Percentiles rank a stretch among this genome's conserved stretches.
Conservation (phyloP, 768 basidiomycete species). For the Amanita polypyramis region DNA sequence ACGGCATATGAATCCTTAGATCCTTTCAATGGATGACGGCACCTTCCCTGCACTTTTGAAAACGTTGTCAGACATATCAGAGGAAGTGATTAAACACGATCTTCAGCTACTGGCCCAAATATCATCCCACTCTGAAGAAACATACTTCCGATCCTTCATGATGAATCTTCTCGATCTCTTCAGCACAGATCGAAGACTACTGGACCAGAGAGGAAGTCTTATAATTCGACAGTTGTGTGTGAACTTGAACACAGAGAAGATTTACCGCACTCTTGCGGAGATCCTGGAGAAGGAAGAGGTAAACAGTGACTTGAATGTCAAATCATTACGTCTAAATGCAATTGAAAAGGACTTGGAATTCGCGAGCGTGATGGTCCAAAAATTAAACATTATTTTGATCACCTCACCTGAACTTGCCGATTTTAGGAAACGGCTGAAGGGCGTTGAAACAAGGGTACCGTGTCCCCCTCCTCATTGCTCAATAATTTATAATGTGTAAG, state of each 20-base stretch:
- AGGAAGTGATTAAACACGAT: slow-evolving; percentile 97
- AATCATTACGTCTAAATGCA: neutral
- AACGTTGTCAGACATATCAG: slow-evolving; percentile 91
- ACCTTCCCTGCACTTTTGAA: slow-evolving; percentile 94
- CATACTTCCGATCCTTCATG: slow-evolving; percentile 95
- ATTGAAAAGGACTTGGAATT: slow-evolving; percentile 85
- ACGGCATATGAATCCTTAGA: slow-evolving; percentile 34
- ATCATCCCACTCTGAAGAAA: slow-evolving; percentile 89
- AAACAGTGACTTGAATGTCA: slow-evolving; percentile 12
- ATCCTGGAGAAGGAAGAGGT: slow-evolving; percentile 98
- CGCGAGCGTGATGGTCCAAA: slow-evolving; percentile 95
- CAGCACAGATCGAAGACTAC: slow-evolving; percentile 81
- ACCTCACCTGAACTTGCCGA: slow-evolving; percentile 95
- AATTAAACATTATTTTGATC: slow-evolving; percentile 91
- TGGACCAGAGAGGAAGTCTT: slow-evolving; percentile 88
- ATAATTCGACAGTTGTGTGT: slow-evolving; percentile 93
- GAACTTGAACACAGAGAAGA: slow-evolving; percentile 89
- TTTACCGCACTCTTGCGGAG: slow-evolving; percentile 93
- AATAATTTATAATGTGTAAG: neutral
- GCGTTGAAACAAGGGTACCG: slow-evolving; percentile 81
- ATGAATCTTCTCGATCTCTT: slow-evolving; percentile 89
- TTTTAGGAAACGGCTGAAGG: slow-evolving; percentile 87
- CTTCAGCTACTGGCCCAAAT: slow-evolving; percentile 94
- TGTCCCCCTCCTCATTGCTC: neutral
- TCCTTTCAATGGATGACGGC: slow-evolving; percentile 91